phyloP scores from a whole-genome alignment of 2,329 filamentous ascomycete species.

The Chrysoporthe austroafricana region DNA sequence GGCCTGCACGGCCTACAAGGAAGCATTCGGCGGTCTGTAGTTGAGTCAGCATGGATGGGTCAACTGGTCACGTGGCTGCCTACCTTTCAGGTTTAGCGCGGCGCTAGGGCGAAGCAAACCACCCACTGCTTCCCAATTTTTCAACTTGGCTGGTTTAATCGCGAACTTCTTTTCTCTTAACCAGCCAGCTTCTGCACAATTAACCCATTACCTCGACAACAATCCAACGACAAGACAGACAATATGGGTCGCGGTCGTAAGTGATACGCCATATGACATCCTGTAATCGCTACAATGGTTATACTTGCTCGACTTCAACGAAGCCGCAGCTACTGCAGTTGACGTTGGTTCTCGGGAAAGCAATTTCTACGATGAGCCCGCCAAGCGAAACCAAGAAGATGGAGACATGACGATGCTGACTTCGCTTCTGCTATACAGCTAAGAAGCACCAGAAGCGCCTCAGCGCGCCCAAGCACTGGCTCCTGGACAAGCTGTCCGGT shows the following conservation, averaged over 20 bases:
- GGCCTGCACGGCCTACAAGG: not conserved
- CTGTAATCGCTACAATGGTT: not conserved
- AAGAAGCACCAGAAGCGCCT: slow-evolving; percentile 99
- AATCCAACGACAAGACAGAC: slow-evolving; percentile 24
- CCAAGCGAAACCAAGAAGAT: not conserved
- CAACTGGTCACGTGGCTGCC: slow-evolving; percentile 9
- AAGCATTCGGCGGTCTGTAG: not conserved
- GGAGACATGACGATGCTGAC: slow-evolving; percentile 16
- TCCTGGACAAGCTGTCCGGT: slow-evolving; percentile 99
- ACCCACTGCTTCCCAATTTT: slow-evolving; percentile 28
- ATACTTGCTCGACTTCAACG: not conserved
- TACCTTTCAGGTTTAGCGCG: slow-evolving; percentile 17
- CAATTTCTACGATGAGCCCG: slow-evolving; percentile 6
- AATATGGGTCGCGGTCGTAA: slow-evolving; percentile 32
- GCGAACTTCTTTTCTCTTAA: slow-evolving; percentile 14
- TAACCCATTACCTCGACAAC: slow-evolving; percentile 20
- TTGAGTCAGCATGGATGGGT: not conserved
- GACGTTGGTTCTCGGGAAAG: not conserved
- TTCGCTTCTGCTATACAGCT: slow-evolving; percentile 33
- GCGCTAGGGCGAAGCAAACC: slow-evolving; percentile 17
- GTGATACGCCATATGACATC: slow-evolving; percentile 8
- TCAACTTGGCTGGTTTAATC: slow-evolving; percentile 2
- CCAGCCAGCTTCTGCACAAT: slow-evolving; percentile 25
- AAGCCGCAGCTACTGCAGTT: not conserved
- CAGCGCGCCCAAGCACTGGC: slow-evolving; percentile 98